Evolutionary conservation across 2,329 filamentous ascomycete genomes (phyloP).

Genomic region (Akanthomyces dipterigenus): DNA sequence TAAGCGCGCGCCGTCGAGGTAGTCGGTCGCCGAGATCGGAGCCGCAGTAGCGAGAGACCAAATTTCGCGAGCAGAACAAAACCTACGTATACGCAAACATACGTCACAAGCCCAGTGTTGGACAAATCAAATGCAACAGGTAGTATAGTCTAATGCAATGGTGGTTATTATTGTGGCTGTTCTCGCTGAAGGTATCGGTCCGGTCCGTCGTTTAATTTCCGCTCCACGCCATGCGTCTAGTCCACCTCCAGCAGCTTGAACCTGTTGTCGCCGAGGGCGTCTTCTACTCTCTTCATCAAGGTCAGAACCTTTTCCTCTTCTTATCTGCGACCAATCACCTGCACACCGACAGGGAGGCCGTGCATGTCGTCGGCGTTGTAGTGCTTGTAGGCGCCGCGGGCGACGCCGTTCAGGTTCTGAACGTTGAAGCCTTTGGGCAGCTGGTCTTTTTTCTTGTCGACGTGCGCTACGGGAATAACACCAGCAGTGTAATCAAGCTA

Average conservation of each 20-base stretch:
- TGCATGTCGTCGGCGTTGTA: conserved; percentile 82
- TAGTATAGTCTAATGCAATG: background rate
- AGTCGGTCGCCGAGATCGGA: conserved; percentile 4
- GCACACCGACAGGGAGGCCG: conserved; percentile 78
- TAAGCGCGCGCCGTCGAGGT: background rate
- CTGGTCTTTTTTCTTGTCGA: conserved; percentile 62
- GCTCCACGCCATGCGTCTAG: conserved; percentile 16
- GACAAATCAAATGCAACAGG: background rate
- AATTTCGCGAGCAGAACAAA: background rate
- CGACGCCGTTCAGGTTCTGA: conserved; percentile 68
- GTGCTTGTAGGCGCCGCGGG: conserved; percentile 74
- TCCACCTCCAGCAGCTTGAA: conserved; percentile 46
- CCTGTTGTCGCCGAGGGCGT: conserved; percentile 55
- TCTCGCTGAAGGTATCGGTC: background rate
- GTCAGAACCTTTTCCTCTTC: conserved; percentile 85
- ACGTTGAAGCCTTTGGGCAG: conserved; percentile 56
- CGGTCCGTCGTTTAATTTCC: background rate
- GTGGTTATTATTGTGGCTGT: background rate
- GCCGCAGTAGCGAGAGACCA: background rate
- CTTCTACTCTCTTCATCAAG: conserved; percentile 72
- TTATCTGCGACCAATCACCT: conserved; percentile 71
- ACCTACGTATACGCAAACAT: background rate
- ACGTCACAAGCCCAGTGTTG: background rate
- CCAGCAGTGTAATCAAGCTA: conserved; percentile 81
- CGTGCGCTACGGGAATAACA: conserved; percentile 77